These are phyloP conservation scores for Lichtheimia corymbifera DNA, from an alignment of 371 early-diverging fungal genomes.

Conservation along the genomic window DNA sequence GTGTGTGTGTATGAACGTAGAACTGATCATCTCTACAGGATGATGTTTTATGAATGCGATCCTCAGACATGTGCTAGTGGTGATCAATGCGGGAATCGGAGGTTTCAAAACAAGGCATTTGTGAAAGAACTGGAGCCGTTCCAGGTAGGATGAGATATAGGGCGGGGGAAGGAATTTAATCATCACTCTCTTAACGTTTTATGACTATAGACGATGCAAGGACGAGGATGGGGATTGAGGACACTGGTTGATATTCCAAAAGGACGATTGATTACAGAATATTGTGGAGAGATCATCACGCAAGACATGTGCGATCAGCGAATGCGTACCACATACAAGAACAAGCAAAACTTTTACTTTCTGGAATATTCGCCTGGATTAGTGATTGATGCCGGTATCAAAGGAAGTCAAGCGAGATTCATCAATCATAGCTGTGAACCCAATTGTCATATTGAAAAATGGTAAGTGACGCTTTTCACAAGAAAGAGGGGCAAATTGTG, in stretches of 20 bases:
- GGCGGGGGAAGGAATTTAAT: too few species aligned
- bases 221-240: conserved; percentile 81
- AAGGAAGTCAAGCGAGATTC: conserved; percentile 71
- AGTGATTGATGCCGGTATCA: conserved; percentile 77
- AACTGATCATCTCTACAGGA: conserved; percentile 13
- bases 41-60: conserved; percentile 81
- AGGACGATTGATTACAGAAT: conserved; percentile 79
- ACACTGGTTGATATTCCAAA: conserved; percentile 59
- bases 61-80: conserved; percentile 71
- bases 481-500: neutral
- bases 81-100: conserved; percentile 72
- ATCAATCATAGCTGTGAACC: conserved; percentile 79
- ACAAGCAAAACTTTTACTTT: conserved; percentile 78
- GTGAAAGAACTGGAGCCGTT: conserved; percentile 65
- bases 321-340: conserved; percentile 71
- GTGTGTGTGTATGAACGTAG: neutral
- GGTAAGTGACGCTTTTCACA: conserved; percentile 44
- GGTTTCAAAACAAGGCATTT: conserved; percentile 64
- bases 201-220: neutral
- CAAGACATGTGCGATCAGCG: conserved; percentile 66
- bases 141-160: conserved; percentile 61
- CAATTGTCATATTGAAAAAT: conserved; percentile 91
- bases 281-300: conserved; percentile 88
- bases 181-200: too few species aligned
- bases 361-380: conserved; percentile 75